These are phyloP conservation scores for Saccharomyces eubayanus DNA, from an alignment of 805 yeast genomes.

Conservation along the genomic window DNA sequence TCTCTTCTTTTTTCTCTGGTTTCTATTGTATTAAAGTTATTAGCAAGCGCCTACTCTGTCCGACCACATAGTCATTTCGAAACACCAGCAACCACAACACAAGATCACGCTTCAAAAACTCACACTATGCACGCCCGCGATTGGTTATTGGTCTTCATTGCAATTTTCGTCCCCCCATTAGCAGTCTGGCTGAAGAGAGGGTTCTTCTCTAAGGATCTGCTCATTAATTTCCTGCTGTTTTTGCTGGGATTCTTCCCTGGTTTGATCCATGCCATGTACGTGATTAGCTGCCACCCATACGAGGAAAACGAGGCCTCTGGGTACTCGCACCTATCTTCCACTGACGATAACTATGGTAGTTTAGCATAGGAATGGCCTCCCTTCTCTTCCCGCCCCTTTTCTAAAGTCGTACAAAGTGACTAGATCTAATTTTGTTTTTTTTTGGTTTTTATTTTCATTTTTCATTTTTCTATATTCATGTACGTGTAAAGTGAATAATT, in stretches of 20 bases:
- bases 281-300: constrained; percentile 49
- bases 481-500: neutral
- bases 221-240: constrained; percentile 53
- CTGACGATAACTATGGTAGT: constrained; percentile 5
- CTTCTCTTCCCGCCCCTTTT: neutral
- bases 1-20: neutral
- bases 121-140: constrained; percentile 27
- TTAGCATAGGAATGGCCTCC: neutral
- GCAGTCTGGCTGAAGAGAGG: constrained; percentile 68
- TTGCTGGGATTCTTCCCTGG: constrained; percentile 65
- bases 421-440: neutral
- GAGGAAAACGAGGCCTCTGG: constrained; percentile 14
- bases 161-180: constrained; percentile 62
- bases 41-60: neutral
- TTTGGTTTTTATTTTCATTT: neutral
- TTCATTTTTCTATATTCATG: neutral
- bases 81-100: neutral
- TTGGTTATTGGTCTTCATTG: constrained; percentile 61
- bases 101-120: neutral
- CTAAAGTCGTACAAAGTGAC: neutral
- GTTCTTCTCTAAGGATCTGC: constrained; percentile 29
- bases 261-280: constrained; percentile 57
- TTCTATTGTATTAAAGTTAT: neutral
- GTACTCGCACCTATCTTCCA: neutral
- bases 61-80: neutral